phyloP scores from a whole-genome alignment of 805 yeast genomes.

The Starmerella bombicola region DNA sequence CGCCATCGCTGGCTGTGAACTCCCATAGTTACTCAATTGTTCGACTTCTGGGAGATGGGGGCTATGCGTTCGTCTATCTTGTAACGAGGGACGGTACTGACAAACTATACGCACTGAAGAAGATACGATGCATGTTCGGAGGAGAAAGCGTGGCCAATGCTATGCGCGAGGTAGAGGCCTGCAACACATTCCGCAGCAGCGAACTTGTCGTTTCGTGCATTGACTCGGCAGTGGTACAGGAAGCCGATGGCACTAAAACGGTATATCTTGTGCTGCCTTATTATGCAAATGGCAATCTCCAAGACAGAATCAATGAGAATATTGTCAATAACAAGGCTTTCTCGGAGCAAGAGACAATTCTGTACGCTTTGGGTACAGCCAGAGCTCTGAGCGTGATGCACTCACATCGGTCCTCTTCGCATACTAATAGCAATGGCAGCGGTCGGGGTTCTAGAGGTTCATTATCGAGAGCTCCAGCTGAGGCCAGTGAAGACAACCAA shows the following conservation, averaged over 20 bases:
- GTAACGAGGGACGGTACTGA: slow-evolving; percentile 42
- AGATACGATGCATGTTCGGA: slow-evolving; percentile 80
- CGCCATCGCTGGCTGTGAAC: slow-evolving; percentile 52
- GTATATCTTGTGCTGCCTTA: slow-evolving; percentile 72
- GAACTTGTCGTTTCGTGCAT: slow-evolving; percentile 57
- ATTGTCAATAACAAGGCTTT: slow-evolving; percentile 43
- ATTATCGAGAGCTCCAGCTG: not conserved
- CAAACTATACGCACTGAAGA: slow-evolving; percentile 58
- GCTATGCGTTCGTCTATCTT: slow-evolving; percentile 73
- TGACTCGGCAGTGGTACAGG: slow-evolving; percentile 61
- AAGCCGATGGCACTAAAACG: slow-evolving; percentile 65
- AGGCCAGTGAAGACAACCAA: not conserved
- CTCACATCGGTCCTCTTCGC: slow-evolving; percentile 43
- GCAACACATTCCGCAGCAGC: slow-evolving; percentile 48
- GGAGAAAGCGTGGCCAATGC: slow-evolving; percentile 62
- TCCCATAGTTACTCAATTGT: slow-evolving; percentile 49
- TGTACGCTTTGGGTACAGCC: slow-evolving; percentile 42
- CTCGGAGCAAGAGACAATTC: slow-evolving; percentile 53
- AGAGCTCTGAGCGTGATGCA: slow-evolving; percentile 71
- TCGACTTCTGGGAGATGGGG: slow-evolving; percentile 79
- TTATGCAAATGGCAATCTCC: slow-evolving; percentile 60
- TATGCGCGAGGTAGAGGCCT: slow-evolving; percentile 63
- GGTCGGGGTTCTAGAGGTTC: not conserved
- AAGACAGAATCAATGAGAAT: slow-evolving; percentile 60
- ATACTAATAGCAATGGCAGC: no score